Conservation (phyloP, 1,139 yeast genomes). For the Zygoascus sp. region DNA sequence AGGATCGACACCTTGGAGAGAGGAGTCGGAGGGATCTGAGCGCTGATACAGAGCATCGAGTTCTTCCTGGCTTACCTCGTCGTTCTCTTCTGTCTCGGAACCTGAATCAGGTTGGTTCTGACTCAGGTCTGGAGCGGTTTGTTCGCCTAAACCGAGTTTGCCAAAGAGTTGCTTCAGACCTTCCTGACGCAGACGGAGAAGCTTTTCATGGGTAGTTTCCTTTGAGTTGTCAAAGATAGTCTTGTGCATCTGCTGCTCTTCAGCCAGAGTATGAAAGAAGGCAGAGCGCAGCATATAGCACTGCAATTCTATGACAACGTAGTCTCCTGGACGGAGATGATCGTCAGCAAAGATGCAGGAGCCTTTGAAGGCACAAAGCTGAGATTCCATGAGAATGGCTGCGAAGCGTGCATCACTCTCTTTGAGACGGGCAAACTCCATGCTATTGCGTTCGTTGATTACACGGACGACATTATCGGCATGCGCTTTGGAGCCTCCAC, state of each 20-base stretch:
- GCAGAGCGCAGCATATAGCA: constrained; percentile 53
- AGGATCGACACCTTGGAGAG: constrained; percentile 64
- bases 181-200: constrained; percentile 50
- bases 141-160: constrained; percentile 38
- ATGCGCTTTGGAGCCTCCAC: constrained; percentile 17
- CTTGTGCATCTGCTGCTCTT: constrained; percentile 5
- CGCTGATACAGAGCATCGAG: constrained; percentile 68
- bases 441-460: constrained; percentile 5
- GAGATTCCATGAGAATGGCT: constrained; percentile 59
- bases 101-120: constrained; percentile 21
- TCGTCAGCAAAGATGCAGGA: constrained; percentile 56
- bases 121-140: constrained; percentile 12
- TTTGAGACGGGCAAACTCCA: constrained; percentile 72
- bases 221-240: constrained; percentile 30
- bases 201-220: constrained; percentile 55
- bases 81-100: constrained; percentile 32
- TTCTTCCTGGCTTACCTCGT: constrained; percentile 63
- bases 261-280: constrained; percentile 36
- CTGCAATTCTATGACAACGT: constrained; percentile 59
- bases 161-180: constrained; percentile 57
- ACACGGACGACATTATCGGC: constrained; percentile 29
- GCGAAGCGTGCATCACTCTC: constrained; percentile 67
- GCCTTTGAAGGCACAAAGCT: constrained; percentile 53
- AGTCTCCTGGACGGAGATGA: constrained; percentile 63
- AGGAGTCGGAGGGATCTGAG: constrained; percentile 43